Percentiles rank a stretch among this genome's conserved stretches.
Conservation (phyloP, 1,284 basidiomycete species). For the Marasmius sp. region DNA sequence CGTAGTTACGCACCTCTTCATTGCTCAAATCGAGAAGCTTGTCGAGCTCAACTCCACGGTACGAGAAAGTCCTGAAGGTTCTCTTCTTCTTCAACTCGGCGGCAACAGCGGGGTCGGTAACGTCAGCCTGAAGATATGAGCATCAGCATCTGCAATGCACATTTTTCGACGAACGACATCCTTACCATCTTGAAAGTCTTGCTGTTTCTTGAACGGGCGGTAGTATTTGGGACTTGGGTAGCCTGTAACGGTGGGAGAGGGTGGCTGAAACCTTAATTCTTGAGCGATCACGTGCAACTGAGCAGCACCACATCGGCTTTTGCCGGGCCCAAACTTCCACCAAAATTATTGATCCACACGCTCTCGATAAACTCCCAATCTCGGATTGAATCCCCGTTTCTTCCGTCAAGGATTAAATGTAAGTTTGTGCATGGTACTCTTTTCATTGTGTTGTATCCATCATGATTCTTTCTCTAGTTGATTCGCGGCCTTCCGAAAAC, state of each 20-base stretch:
- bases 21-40: conserved; percentile 96
- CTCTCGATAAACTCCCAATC: conserved; percentile 25
- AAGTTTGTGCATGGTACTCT: conserved; percentile 21
- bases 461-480: background rate
- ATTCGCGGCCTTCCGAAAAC: conserved; percentile 4
- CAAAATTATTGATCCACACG: conserved; percentile 9
- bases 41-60: conserved; percentile 96
- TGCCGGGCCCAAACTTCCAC: conserved; percentile 7
- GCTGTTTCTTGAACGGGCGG: conserved; percentile 23
- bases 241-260: background rate
- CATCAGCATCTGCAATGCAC: conserved; percentile 6
- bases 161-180: conserved; percentile 9
- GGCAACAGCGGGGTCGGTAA: conserved; percentile 87
- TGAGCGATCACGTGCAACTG: conserved; percentile 46
- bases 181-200: conserved; percentile 55
- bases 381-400: conserved; percentile 90
- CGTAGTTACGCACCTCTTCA: conserved; percentile 70
- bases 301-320: conserved; percentile 46
- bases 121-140: conserved; percentile 60
- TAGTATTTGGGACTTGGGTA: background rate
- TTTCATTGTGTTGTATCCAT: background rate
- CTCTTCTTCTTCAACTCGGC: conserved; percentile 97
- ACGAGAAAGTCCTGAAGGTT: conserved; percentile 98
- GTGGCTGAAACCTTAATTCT: conserved; percentile 35
- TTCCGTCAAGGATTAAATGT: conserved; percentile 87